A percentile compares a stretch with the other conserved stretches of the same genome.
Conservation (phyloP, 768 basidiomycete species). For the Leucocoprinus leucothites region DNA sequence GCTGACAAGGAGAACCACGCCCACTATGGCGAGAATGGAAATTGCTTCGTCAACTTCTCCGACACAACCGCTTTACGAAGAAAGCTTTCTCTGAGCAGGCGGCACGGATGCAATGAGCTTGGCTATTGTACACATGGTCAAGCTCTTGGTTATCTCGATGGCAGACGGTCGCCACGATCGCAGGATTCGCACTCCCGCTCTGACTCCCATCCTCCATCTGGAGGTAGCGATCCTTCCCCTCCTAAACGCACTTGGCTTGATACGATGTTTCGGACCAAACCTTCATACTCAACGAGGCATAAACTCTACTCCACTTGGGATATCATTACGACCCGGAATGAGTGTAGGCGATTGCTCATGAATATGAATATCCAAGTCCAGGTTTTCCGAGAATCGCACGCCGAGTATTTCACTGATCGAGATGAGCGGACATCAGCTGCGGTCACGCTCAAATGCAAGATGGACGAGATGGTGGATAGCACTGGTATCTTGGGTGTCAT, state of each 20-base stretch:
- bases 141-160: neutral
- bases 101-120: neutral
- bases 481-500: conserved; percentile 47
- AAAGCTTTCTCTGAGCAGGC: neutral
- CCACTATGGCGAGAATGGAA: neutral
- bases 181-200: neutral
- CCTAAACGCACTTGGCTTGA: conserved; percentile 81
- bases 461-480: conserved; percentile 63
- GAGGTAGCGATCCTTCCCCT: conserved; percentile 9
- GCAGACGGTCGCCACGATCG: neutral
- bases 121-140: conserved; percentile 1
- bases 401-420: conserved; percentile 38
- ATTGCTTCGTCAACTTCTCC: conserved; percentile 3
- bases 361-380: conserved; percentile 63
- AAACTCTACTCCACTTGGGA: conserved; percentile 57
- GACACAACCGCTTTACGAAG: conserved; percentile 2
- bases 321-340: conserved; percentile 62
- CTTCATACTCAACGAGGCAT: conserved; percentile 32
- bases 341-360: conserved; percentile 72
- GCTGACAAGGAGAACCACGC: conserved; percentile 59
- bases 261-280: conserved; percentile 83
- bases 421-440: conserved; percentile 49
- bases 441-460: conserved; percentile 72
- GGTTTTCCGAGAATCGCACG: neutral
- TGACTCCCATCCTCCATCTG: neutral